A percentile compares a stretch with the other conserved stretches of the same genome.
Conservation (phyloP, 2,329 filamentous ascomycete genomes). For the Botrytis fragariae region DNA sequence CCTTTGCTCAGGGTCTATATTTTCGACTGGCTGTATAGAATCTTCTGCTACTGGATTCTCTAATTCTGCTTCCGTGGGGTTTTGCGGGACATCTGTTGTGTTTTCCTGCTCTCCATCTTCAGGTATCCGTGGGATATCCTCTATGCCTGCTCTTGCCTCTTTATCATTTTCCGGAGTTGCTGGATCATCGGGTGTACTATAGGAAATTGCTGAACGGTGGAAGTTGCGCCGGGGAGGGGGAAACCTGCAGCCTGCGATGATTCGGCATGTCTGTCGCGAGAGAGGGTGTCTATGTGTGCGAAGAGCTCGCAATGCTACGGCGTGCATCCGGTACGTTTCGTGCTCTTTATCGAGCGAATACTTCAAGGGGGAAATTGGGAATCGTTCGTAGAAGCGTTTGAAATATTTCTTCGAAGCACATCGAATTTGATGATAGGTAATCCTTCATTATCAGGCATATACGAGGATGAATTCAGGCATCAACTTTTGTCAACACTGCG, state of each 20-base stretch:
- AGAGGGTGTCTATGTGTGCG: conserved; percentile 34
- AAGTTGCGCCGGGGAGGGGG: conserved; percentile 34
- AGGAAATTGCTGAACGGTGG: conserved; percentile 33
- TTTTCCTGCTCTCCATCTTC: not conserved
- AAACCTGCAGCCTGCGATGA: conserved; percentile 34
- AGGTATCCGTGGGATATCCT: not conserved
- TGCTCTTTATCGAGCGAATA: conserved; percentile 26
- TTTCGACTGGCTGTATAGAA: conserved; percentile 16
- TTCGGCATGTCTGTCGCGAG: conserved; percentile 35
- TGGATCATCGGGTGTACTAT: conserved; percentile 31
- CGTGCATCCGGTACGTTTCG: conserved; percentile 38
- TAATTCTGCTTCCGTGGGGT: not conserved
- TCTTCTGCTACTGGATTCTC: conserved; percentile 13
- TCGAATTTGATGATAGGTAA: not conserved
- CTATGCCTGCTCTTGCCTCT: conserved; percentile 22
- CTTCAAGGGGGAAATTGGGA: not conserved
- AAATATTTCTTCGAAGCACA: conserved; percentile 14
- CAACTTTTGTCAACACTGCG: not conserved
- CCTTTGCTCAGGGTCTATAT: conserved; percentile 19
- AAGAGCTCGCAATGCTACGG: conserved; percentile 34
- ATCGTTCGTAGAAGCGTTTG: not conserved
- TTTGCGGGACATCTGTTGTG: conserved; percentile 1
- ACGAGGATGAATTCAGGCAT: not conserved
- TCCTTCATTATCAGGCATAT: not conserved
- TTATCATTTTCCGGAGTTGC: conserved; percentile 7